Evolutionary conservation across 2,329 filamentous ascomycete species (phyloP).

Genomic region (Botryotinia narcissicola): DNA sequence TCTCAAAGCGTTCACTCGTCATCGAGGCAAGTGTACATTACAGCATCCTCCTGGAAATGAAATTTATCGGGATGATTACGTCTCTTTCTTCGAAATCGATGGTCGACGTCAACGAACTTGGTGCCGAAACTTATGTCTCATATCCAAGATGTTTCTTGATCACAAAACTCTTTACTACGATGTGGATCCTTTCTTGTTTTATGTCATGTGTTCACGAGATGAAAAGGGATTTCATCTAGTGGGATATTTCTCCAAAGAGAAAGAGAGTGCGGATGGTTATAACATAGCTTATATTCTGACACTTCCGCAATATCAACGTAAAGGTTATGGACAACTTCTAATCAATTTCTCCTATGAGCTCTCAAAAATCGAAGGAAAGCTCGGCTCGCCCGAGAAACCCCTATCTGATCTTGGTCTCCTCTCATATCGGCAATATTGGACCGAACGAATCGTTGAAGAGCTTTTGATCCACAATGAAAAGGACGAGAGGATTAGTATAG

Average conservation of each 20-base stretch:
- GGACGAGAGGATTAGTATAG: constrained; percentile 75
- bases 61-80: constrained; percentile 90
- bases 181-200: constrained; percentile 98
- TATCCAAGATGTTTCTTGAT: constrained; percentile 95
- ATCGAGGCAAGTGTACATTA: constrained; percentile 85
- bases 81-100: constrained; percentile 97
- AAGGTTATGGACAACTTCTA: constrained; percentile 86
- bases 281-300: constrained; percentile 98
- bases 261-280: constrained; percentile 94
- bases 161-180: constrained; percentile 99
- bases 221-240: constrained; percentile 91
- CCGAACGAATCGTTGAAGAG: constrained; percentile 86
- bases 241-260: constrained; percentile 99
- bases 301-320: constrained; percentile 91
- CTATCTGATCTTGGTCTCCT: constrained; percentile 89
- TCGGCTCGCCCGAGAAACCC: constrained; percentile 95
- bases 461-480: constrained; percentile 70
- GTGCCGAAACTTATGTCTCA: constrained; percentile 91
- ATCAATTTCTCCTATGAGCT: constrained; percentile 98
- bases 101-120: constrained; percentile 90
- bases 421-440: constrained; percentile 97
- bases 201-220: constrained; percentile 90
- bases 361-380: constrained; percentile 89
- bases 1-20: constrained; percentile 76
- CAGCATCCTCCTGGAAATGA: constrained; percentile 96